Conservation (phyloP, 805 yeast genomes). For the Blastobotrys mokoenaii region DNA sequence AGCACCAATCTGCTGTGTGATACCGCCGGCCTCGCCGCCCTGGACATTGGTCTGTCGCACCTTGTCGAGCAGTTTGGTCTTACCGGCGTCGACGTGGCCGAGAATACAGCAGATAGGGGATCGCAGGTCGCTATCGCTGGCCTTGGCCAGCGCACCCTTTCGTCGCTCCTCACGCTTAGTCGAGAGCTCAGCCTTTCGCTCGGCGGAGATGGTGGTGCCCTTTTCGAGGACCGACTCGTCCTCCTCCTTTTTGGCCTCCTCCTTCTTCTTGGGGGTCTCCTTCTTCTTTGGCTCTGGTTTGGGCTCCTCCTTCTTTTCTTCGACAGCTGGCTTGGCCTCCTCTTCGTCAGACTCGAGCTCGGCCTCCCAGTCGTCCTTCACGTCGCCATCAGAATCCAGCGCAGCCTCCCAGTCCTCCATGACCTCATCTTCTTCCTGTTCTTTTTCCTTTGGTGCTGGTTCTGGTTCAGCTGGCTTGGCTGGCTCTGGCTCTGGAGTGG, state of each 20-base stretch:
- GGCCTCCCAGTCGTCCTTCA: slow-evolving; percentile 31
- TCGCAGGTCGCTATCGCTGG: slow-evolving; percentile 57
- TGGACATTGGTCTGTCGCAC: slow-evolving; percentile 98
- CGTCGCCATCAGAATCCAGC: slow-evolving; percentile 46
- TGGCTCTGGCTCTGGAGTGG: slow-evolving; percentile 13
- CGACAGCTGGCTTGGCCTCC: slow-evolving; percentile 9
- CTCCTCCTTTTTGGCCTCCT: slow-evolving; percentile 26
- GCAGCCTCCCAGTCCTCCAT: slow-evolving; percentile 83
- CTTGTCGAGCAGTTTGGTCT: slow-evolving; percentile 92
- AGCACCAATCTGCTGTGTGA: slow-evolving; percentile 99
- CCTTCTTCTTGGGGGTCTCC: slow-evolving; percentile 18
- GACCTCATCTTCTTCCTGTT: slow-evolving; percentile 22
- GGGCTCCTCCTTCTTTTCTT: slow-evolving; percentile 10
- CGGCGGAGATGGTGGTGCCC: slow-evolving; percentile 23
- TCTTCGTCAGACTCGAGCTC: slow-evolving; percentile 9
- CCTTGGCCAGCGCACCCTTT: slow-evolving; percentile 29
- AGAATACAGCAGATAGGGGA: slow-evolving; percentile 98
- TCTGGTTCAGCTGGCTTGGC: slow-evolving; percentile 18
- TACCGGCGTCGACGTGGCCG: slow-evolving; percentile 99
- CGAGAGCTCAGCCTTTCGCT: slow-evolving; percentile 33
- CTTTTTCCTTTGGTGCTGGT: slow-evolving; percentile 13
- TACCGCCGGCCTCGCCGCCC: slow-evolving; percentile 99
- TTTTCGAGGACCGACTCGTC: slow-evolving; percentile 27
- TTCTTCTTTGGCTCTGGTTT: slow-evolving; percentile 17
- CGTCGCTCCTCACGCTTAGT: slow-evolving; percentile 32